Evolutionary conservation across 176 grass and related monocot species (phyloP), one percentile per base, ranked within the genome.

Genomic region (Raddia guianensis): DNA sequence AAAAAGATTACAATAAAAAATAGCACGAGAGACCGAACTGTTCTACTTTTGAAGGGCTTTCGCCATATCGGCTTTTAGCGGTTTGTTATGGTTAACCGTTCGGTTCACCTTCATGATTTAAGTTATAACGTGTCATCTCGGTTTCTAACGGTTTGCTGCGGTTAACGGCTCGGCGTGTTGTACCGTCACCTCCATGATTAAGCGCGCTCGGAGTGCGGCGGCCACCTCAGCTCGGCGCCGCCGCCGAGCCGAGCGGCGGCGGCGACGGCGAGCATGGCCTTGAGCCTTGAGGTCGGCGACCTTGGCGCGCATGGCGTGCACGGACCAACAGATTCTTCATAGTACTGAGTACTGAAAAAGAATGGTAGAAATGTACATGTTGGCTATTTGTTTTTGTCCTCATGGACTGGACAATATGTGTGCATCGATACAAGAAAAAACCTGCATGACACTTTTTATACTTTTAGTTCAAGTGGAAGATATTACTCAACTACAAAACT

Each of bases 221-320:
- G 77, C 87, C 87, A 89, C 43, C 57, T 76, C 2, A 89, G 10
- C 47, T 42, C 47, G 1, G 40, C 2, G 42, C 70, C 77, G 49
- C 13, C 49, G 63, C 84, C 40, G 21, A 50, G 54, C 15, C 63
- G 27, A 27, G 27, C 27, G 27, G 27, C 27, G 27, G 50, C 50
- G 34, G 77, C 85, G 49, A 49, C 63, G 27, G 61, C 2, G n/a
- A 97, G 61, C 19, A 93, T 79, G 56, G 80, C 80, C 66, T 4
- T 27, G 27, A 27, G 27, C 27, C 27, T 27, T 80, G 35, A 97
- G 86, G 37, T 97, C 91, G 40, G 82, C 77, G 45, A 93, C 58
- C 88, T 97, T 97, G 27, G 90, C 88, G 2, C 83, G 82, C 88
- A 85, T 86, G 1, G 90, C 88, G 86, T 96, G 88, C 78, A 96